Evolutionary conservation across 2,329 filamentous ascomycete species (phyloP), one percentile per base, ranked within the genome.

Genomic region (Alternaria rosae): DNA sequence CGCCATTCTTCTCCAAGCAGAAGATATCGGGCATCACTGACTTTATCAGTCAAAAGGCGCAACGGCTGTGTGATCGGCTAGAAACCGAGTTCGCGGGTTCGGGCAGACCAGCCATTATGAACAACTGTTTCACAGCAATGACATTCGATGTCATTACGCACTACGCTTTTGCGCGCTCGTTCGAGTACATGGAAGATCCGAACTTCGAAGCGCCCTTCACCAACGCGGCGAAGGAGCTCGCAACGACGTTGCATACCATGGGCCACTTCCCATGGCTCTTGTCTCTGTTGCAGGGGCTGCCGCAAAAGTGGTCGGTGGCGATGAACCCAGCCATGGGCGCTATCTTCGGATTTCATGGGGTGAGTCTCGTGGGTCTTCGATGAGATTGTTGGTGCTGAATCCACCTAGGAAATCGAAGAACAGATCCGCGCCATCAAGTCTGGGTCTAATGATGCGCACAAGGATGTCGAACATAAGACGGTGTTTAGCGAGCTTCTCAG

Each of bases 401-500:
- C 30, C 30, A 32, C 30, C 30, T 15, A 32, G 30, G 30, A 32
- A 32, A 32, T 32, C 30, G 30, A 32, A 32, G 30, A 32, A 6
- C 30, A 32, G 7, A 32, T 32, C 12, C 30, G 30, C 30, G 12
- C 30, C 30, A 32, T 32, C 12, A 32, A 32, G 30, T 32, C 30
- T 32, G 30, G 30, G 15, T 32, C 30, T 10, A 17, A 51, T 17
- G 32, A 42, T 21, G 30, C 23, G 7, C 32, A 21, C 35, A 44
- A 44, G 10, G 42, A 44, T 12, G 26, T 23, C 5, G 26, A 61
- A 23, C 56, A 41, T 20, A 20, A 44, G 20, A 76, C 69, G 15
- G 64, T 77, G n/a, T 79, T 80, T 54, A 70, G 77, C 12, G 74
- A 76, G 30, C 59, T 80, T 1, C 62, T 74, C 2, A 54, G 67